Base-by-base conservation (phyloP, 2,329 filamentous ascomycete genomes). In the Hymenoscyphus fructigenus region DNA sequence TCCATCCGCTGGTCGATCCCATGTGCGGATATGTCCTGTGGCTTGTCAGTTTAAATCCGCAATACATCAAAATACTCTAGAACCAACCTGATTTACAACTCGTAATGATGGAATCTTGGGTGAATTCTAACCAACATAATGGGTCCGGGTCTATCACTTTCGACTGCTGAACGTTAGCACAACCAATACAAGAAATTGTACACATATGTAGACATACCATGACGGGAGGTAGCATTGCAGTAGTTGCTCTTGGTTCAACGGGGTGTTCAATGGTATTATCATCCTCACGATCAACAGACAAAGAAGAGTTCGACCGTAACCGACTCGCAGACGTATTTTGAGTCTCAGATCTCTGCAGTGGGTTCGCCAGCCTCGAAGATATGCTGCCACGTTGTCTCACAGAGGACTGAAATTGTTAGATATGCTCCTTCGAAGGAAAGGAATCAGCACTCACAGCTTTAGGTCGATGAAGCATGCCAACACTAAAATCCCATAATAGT, bases 401-500 rank as follows among this genome's bases (percentile, higher is more conserved):
- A 12, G 84, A 85, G 57, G 81, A 79, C 82, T 85, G 64, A 58
- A 47, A 63, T 32, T 57, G 63, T 69, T 26, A 70, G 63, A 38
- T 60, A 71, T 71, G 76, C 26, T 14, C n/a, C 20, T 2, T 26
- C 28, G 60, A 44, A 57, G 59, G 56, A 62, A 47, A 47, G 2
- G 56, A 28, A 63, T 59, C 61, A 59, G 29, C 63, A 47, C 90
- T 74, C 80, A 93, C 91, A 70, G 87, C 89, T 79, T 94, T 94
- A 23, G 95, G 94, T 66, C 93, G 86, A 77, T 96, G 91, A 72
- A 99, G 83, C 94, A 98, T 98, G 71, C 93, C 93, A 53, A 97
- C 92, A 70, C 90, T 97, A 76, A 99, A 99, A 80, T 99, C 95
- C 95, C 95, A 99, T 14, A 99, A 81, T 65, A 97, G 86, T 20